A percentile compares a stretch with the other conserved stretches of the same genome.
phyloP scores from a whole-genome alignment of 148 eudicot species.

The Silene conica region DNA sequence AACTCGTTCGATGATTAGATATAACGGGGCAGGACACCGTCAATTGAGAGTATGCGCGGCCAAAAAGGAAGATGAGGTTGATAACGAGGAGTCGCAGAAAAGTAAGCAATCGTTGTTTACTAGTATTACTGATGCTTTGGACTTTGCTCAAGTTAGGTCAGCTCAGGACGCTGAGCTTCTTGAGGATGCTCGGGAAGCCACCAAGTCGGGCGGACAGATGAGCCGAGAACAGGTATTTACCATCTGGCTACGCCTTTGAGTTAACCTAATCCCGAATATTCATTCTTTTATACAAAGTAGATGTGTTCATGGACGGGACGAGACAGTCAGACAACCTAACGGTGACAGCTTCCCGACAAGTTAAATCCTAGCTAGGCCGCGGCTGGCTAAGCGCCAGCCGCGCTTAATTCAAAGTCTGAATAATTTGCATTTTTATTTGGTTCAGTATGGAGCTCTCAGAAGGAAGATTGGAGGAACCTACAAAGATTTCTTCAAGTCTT shows the following conservation, averaged over 20 bases:
- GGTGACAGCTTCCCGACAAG: too few species aligned
- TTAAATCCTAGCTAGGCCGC: too few species aligned
- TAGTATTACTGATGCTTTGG: slow-evolving; percentile 80
- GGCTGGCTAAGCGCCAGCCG: too few species aligned
- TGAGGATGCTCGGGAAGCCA: slow-evolving; percentile 70
- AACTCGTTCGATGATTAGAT: slow-evolving; percentile 20
- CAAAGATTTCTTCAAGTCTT: slow-evolving; percentile 98
- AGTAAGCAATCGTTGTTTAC: slow-evolving; percentile 65
- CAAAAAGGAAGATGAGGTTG: slow-evolving; percentile 36
- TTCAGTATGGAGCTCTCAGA: slow-evolving; percentile 88
- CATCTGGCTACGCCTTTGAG: not conserved
- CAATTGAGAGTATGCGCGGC: slow-evolving; percentile 37
- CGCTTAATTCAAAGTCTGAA: too few species aligned
- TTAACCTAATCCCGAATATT: too few species aligned
- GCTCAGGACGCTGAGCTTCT: slow-evolving; percentile 70
- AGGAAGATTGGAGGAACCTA: slow-evolving; percentile 98
- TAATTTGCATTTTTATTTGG: not conserved
- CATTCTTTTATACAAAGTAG: too few species aligned
- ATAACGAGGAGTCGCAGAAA: slow-evolving; percentile 36
- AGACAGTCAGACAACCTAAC: too few species aligned
- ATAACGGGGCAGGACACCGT: slow-evolving; percentile 10
- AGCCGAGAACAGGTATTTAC: slow-evolving; percentile 59
- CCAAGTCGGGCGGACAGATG: slow-evolving; percentile 70
- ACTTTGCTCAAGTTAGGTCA: slow-evolving; percentile 82
- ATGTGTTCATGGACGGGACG: too few species aligned